phyloP scores from a whole-genome alignment of 345 rosid genomes.

The Eucalyptus grandis region DNA sequence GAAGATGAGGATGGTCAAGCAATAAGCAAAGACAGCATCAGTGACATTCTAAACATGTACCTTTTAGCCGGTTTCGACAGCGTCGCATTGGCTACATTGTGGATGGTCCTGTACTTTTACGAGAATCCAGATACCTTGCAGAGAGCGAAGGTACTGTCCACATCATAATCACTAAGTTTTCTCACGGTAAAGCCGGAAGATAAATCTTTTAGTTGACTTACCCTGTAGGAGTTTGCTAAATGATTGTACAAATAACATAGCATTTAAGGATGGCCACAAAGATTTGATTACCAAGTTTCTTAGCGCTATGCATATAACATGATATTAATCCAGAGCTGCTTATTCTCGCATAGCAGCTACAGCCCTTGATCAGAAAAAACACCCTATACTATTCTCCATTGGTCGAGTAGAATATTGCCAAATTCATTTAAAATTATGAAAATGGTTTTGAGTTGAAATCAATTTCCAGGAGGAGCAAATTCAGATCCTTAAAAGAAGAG shows the following conservation, averaged over 20 bases:
- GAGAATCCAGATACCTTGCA: slow-evolving; percentile 33
- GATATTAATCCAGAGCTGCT: background rate
- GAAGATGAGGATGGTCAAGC: slow-evolving; percentile 19
- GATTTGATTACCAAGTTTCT: background rate
- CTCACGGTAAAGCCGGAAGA: background rate
- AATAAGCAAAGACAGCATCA: slow-evolving; percentile 14
- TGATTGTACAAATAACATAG: background rate
- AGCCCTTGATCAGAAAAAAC: background rate
- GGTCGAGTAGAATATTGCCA: background rate
- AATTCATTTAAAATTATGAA: background rate
- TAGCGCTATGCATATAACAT: background rate
- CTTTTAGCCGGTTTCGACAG: slow-evolving; percentile 22
- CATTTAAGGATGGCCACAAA: background rate
- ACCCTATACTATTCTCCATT: background rate
- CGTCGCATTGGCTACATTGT: slow-evolving; percentile 8
- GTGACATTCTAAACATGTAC: slow-evolving; percentile 16
- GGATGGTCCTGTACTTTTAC: slow-evolving; percentile 24
- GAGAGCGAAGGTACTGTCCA: slow-evolving; percentile 28
- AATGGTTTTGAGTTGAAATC: background rate
- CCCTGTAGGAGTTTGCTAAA: background rate
- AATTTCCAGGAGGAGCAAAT: slow-evolving; percentile 26
- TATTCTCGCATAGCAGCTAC: background rate
- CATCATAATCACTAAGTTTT: background rate
- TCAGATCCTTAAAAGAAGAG: slow-evolving; percentile 8
- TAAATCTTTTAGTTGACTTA: background rate